Conservation (phyloP, 1,284 basidiomycete genomes). For the Malassezia sympodialis region DNA sequence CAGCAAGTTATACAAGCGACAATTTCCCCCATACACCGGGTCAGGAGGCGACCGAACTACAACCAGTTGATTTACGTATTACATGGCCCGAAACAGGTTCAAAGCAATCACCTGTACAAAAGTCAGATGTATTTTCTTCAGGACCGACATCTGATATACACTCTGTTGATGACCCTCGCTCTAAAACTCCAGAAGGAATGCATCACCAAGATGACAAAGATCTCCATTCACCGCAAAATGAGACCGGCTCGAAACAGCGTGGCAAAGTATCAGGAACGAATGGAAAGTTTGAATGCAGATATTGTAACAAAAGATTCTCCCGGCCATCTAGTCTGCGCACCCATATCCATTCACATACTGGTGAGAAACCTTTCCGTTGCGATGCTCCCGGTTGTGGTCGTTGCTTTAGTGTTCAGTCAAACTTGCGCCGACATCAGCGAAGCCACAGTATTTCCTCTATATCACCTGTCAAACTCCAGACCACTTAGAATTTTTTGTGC, state of each 20-base stretch:
- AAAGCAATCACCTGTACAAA: neutral
- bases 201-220: neutral
- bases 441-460: conserved; percentile 19
- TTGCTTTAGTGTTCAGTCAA: conserved; percentile 44
- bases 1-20: conserved; percentile 2
- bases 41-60: neutral
- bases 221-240: neutral
- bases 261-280: neutral
- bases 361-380: conserved; percentile 44
- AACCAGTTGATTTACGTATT: neutral
- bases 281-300: conserved; percentile 39
- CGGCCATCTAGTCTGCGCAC: conserved; percentile 42
- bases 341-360: conserved; percentile 44
- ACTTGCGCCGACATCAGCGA: conserved; percentile 42
- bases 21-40: conserved; percentile 7
- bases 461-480: neutral
- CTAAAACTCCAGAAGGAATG: neutral
- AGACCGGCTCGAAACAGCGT: neutral
- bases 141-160: neutral
- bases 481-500: neutral
- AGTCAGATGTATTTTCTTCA: neutral
- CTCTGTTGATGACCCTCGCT: neutral
- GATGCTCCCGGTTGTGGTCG: conserved; percentile 38
- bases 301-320: conserved; percentile 42
- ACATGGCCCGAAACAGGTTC: neutral